Base-by-base conservation (phyloP, 306 rosid species). In the Cajanus cajan region DNA sequence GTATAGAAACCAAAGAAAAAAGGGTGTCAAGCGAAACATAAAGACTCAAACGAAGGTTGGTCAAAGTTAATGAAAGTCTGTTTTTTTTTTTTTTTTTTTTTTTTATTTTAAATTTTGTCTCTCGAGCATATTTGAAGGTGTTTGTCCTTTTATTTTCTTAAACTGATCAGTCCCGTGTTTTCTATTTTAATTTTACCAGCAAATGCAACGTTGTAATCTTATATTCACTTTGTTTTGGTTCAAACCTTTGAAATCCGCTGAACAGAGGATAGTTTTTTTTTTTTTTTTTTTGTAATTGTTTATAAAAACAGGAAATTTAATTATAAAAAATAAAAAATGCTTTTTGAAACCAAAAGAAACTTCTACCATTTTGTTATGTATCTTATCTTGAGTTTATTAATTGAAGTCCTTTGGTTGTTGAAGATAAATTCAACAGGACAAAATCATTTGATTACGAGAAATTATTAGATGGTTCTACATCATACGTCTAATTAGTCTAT, bases 391-490 rank as follows among this genome's bases (percentile, higher is more conserved):
- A n/a, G 37, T 41, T 41, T 21, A n/a, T 39, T 63, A 5, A 39
- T 72, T 24, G 37, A 73, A 25, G 59, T 71, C 50, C 62, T 51
- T 50, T 50, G 16, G 57, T 65, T 12, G 64, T 16, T 37, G 64
- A 74, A 18, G 52, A 81, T 36, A 71, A 62, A 68, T 37, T 61
- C 43, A 37, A 67, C 22, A 6, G 76, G 57, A 8, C 33, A 69
- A 7, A 50, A 48, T 61, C 33, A 10, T 8, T 7, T 44, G 74
- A 21, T 18, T 57, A 1, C 1, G 3, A 28, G 3, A 28, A 28
- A 28, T 28, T 1, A 28, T 28, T 28, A 28, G 31, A 3, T 28
- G 31, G 31, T 28, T n/a, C 1, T 28, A 3, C 31, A 28, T 28
- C 31, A 28, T 3, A 28, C 3, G 31, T 3, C 31, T 28, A 28